Evolutionary conservation across 2,329 filamentous ascomycete species (phyloP).

Genomic region (Raffaelea deltoideospora): DNA sequence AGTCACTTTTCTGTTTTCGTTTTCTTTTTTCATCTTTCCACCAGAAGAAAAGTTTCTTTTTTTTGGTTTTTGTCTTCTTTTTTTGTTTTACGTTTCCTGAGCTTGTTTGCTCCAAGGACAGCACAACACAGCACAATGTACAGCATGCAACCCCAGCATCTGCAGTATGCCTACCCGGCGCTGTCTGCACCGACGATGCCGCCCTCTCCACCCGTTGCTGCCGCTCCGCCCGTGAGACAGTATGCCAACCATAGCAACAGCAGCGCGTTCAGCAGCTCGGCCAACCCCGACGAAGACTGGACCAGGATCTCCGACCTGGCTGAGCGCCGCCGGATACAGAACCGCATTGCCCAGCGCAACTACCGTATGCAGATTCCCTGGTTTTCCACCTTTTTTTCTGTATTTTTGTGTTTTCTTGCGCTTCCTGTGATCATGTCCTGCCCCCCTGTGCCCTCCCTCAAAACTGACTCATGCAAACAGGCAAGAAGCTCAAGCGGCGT

Average conservation of each 20-base stretch:
- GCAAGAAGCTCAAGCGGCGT: constrained; percentile 86
- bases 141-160: constrained; percentile 23
- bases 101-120: not conserved
- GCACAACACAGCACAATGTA: constrained; percentile 19
- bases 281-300: constrained; percentile 96
- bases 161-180: constrained; percentile 22
- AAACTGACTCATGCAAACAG: constrained; percentile 23
- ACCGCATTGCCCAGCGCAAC: constrained; percentile 93
- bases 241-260: constrained; percentile 64
- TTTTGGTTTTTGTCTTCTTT: not conserved
- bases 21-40: not conserved
- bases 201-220: constrained; percentile 12
- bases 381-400: not conserved
- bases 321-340: constrained; percentile 87
- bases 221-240: constrained; percentile 38
- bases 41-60: too few species aligned
- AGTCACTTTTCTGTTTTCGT: not conserved
- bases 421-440: not conserved
- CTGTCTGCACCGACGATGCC: constrained; percentile 14
- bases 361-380: constrained; percentile 51
- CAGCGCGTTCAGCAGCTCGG: constrained; percentile 87
- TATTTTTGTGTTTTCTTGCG: not conserved
- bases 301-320: constrained; percentile 97
- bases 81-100: not conserved
- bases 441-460: not conserved